These are phyloP conservation scores for Acanthochlamys bracteata DNA, from an alignment of 106 monocot genomes.

Conservation along the genomic window DNA sequence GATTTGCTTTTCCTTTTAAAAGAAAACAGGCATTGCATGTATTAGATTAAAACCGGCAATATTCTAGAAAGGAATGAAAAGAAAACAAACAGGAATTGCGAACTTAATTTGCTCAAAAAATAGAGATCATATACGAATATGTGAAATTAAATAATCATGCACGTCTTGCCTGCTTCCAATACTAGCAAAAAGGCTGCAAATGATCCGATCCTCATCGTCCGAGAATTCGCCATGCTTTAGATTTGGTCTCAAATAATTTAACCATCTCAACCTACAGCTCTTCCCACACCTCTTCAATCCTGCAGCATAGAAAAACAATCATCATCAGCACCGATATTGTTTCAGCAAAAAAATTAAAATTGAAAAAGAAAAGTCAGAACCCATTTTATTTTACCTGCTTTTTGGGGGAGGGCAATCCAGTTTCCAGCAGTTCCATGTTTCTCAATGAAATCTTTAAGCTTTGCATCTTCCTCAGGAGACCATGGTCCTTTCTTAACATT, in stretches of 20 bases:
- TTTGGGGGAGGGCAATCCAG: slow-evolving; percentile 88
- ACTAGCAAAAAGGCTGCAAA: slow-evolving; percentile 60
- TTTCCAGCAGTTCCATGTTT: slow-evolving; percentile 80
- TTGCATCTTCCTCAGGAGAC: slow-evolving; percentile 78
- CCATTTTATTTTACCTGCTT: slow-evolving; percentile 37
- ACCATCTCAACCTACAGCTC: slow-evolving; percentile 59
- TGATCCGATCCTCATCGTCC: slow-evolving; percentile 60
- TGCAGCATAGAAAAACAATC: not conserved
- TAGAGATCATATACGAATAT: not conserved
- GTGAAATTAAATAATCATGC: not conserved
- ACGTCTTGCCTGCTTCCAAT: slow-evolving; percentile 64
- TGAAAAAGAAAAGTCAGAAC: not conserved
- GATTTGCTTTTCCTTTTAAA: too few species aligned
- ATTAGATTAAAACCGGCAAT: too few species aligned
- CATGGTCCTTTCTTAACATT: slow-evolving; percentile 88
- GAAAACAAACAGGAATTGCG: too few species aligned
- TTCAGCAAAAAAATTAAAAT: not conserved
- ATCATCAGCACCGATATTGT: not conserved
- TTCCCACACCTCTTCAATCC: slow-evolving; percentile 61
- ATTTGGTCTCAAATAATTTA: slow-evolving; percentile 62
- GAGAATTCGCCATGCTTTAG: slow-evolving; percentile 79
- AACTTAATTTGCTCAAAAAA: not conserved
- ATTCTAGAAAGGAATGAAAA: too few species aligned
- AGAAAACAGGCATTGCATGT: too few species aligned
- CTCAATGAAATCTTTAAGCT: slow-evolving; percentile 78